phyloP scores from a whole-genome alignment of 73 alveolate genomes.

The Paramecium pentaurelia region DNA sequence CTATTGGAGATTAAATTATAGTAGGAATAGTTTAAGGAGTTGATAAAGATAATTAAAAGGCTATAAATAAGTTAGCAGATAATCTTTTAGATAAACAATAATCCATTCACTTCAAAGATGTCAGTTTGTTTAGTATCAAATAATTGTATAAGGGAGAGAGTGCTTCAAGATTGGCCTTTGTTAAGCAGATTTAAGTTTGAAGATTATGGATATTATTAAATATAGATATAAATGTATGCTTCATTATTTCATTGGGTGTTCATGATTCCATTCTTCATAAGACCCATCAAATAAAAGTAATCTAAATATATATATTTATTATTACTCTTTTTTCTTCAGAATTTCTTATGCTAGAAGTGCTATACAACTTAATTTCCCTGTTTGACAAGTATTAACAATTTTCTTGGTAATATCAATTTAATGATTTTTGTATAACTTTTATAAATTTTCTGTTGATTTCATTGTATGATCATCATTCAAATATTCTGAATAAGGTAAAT shows the following conservation, averaged over 20 bases:
- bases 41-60: neutral
- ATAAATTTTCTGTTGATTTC: neutral
- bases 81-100: neutral
- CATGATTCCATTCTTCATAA: neutral
- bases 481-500: neutral
- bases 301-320: neutral
- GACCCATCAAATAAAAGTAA: neutral
- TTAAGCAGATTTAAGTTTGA: neutral
- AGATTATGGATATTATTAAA: neutral
- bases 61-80: neutral
- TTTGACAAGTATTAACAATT: neutral
- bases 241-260: neutral
- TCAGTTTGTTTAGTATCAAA: neutral
- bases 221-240: neutral
- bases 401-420: neutral
- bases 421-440: neutral
- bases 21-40: neutral
- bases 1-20: neutral
- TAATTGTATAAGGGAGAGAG: neutral
- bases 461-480: neutral
- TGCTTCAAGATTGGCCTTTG: neutral
- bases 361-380: neutral
- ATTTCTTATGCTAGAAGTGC: conserved; percentile 15
- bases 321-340: neutral
- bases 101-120: neutral